Conservation (phyloP, 257 asterid species). For the Oldenlandia corymbosa region DNA sequence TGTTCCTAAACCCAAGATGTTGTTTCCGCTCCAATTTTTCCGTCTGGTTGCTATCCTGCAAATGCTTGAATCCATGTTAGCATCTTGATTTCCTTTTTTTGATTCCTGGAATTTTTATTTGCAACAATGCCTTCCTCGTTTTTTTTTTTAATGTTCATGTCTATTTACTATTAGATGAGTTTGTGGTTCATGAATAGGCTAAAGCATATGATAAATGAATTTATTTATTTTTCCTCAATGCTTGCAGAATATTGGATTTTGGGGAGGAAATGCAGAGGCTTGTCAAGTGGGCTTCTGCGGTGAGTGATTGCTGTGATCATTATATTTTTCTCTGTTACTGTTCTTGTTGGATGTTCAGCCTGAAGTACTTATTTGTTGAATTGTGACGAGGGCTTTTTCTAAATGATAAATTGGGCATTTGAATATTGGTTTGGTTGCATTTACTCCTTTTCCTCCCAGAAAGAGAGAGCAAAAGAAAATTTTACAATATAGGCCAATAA, state of each 20-base stretch:
- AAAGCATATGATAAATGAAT: background rate
- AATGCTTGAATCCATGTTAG: conserved; percentile 17
- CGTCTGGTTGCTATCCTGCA: background rate
- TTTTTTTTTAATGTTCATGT: no score
- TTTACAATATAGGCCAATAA: background rate
- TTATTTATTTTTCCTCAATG: background rate
- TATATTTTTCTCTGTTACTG: background rate
- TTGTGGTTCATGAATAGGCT: background rate
- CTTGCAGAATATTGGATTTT: conserved; percentile 26
- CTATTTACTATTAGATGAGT: background rate
- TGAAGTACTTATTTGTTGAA: conserved; percentile 1
- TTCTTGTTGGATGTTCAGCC: background rate
- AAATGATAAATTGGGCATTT: background rate
- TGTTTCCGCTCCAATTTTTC: conserved; percentile 5
- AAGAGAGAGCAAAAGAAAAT: background rate
- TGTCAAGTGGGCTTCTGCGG: conserved; percentile 22
- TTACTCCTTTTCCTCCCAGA: background rate
- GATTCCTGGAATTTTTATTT: background rate
- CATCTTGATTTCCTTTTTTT: conserved; percentile 1
- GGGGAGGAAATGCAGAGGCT: conserved; percentile 28
- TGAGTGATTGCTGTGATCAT: conserved; percentile 8
- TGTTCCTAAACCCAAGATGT: conserved; percentile 10
- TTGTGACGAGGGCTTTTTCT: background rate
- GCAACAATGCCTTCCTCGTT: background rate
- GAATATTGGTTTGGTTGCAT: background rate